These are phyloP conservation scores for Globisporangium okanoganense DNA, from an alignment of 352 stramenopile genomes.

Conservation along the genomic window DNA sequence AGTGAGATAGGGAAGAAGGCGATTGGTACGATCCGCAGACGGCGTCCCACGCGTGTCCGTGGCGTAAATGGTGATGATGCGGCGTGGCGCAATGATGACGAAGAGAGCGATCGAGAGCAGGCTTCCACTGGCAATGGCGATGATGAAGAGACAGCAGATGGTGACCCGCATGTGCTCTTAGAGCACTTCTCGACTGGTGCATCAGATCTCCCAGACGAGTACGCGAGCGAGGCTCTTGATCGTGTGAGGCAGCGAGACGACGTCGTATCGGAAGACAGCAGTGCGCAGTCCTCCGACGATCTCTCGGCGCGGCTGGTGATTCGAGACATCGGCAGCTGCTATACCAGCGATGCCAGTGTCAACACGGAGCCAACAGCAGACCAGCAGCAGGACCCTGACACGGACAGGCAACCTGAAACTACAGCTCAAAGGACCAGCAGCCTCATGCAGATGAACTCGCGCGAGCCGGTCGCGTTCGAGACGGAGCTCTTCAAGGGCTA, in stretches of 20 bases:
- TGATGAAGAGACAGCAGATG: neutral
- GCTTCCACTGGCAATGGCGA: neutral
- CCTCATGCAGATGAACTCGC: conserved; percentile 55
- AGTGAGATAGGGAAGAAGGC: conserved; percentile 8
- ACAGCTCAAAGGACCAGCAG: neutral
- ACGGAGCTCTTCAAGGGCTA: conserved; percentile 83
- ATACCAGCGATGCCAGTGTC: neutral
- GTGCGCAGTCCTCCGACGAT: neutral
- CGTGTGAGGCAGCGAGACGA: neutral
- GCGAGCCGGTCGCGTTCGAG: conserved; percentile 67
- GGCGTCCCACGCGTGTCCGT: neutral
- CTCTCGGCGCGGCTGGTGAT: conserved; percentile 26
- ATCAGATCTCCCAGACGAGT: conserved; percentile 3
- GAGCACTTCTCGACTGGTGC: conserved; percentile 6
- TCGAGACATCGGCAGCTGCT: conserved; percentile 32
- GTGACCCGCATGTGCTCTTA: conserved; percentile 9
- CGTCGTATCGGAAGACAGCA: neutral
- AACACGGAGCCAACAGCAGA: neutral
- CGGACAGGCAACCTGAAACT: neutral
- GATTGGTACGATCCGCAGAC: neutral
- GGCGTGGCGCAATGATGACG: neutral
- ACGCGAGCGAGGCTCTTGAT: neutral
- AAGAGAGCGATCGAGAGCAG: neutral
- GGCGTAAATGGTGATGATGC: conserved; percentile 2
- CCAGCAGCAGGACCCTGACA: neutral